Base-by-base conservation (phyloP, 208 protist genomes). In the Leishmania braziliensis region DNA sequence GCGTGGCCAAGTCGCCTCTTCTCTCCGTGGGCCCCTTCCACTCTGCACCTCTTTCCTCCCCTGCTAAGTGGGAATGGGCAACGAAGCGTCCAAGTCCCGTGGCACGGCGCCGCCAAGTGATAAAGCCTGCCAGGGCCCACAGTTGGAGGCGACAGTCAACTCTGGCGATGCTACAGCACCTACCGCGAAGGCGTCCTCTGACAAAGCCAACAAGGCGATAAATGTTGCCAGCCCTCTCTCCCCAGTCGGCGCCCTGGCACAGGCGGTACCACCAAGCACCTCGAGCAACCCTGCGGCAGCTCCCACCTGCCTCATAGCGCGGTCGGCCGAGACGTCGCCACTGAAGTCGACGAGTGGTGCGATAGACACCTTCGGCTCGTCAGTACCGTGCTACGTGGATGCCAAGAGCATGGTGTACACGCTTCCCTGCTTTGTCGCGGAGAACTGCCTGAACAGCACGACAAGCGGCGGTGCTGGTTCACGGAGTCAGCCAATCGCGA, bases 371-470 rank as follows among this genome's bases (percentile, higher is more conserved):
- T 50, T 76, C 48, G 54, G 56, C 36, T 79, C 79, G 10, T 85
- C 86, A 0, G 84, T 87, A 62, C 89, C 87, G 33, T 80, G 80
- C 75, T 90, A 92, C 79, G 84, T 92, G 50, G 87, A 90, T n/a
- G 76, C 79, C 9, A 81, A 74, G 77, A 89, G 84, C 70, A 78
- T 90, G 78, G 80, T 92, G 53, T 92, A 89, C 79, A 83, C 85
- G 0, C 72, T 84, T 23, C 79, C 89, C n/a, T 77, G 68, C 48
- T 83, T 87, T 23, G 60, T 79, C 51, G 73, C 79, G 10, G 68
- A 83, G 12, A 75, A 39, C 39, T 77, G 63, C 29, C 72, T 79
- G 8, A 36, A 36, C 10, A 71, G 58, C 54, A 33, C 33, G 16
- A 26, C 23, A 20, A 51, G 77, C 63, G 69, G 60, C 48, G 65